Percentiles rank a stretch among this genome's conserved stretches.
These are phyloP conservation scores for Juncus inflexus DNA, from an alignment of 176 grass and related monocot genomes.

Conservation along the genomic window DNA sequence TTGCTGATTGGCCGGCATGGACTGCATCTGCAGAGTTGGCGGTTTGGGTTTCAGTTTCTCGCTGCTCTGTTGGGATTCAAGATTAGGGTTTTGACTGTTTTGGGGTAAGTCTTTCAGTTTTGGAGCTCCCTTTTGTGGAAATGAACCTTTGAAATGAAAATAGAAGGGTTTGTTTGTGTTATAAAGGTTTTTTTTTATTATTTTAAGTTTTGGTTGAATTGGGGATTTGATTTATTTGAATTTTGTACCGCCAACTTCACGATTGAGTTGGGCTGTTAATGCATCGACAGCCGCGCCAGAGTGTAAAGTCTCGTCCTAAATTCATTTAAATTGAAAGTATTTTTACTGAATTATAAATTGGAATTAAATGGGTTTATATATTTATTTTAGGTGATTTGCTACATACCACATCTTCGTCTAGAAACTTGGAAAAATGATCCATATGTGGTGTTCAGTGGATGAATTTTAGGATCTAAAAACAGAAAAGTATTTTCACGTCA, in stretches of 20 bases:
- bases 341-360: conserved; percentile 23
- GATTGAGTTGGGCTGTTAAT: conserved; percentile 82
- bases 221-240: not conserved
- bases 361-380: conserved; percentile 2
- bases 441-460: conserved; percentile 22
- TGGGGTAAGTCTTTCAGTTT: conserved; percentile 42
- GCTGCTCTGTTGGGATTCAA: conserved; percentile 37
- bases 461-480: no score
- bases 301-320: conserved; percentile 89
- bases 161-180: not conserved
- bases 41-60: conserved; percentile 49
- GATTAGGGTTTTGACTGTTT: conserved; percentile 34
- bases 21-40: conserved; percentile 45
- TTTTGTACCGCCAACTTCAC: conserved; percentile 67
- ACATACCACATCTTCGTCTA: conserved; percentile 87
- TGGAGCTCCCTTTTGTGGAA: conserved; percentile 43
- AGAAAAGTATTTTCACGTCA: no score
- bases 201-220: not conserved
- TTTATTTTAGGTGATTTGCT: not conserved
- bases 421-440: conserved; percentile 93
- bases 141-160: conserved; percentile 35
- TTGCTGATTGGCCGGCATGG: conserved; percentile 39
- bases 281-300: conserved; percentile 92
- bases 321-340: conserved; percentile 17
- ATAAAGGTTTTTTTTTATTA: not conserved